Conservation (phyloP, 148 eudicot genomes). For the Diospyros kaki region DNA sequence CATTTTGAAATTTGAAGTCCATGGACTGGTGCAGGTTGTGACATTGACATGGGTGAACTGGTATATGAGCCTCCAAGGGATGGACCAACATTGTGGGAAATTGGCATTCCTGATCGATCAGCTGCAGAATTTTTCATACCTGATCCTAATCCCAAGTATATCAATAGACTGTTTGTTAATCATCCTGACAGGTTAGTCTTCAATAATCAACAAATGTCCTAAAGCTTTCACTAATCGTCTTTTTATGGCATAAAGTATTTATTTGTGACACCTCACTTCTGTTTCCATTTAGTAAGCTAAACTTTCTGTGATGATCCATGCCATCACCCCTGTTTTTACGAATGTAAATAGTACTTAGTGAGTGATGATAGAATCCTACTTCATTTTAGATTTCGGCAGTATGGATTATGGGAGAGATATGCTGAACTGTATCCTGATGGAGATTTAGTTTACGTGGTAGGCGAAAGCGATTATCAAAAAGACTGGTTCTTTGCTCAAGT, state of each 20-base stretch:
- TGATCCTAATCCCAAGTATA: constrained; percentile 73
- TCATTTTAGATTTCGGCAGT: constrained; percentile 64
- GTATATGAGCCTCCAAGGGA: constrained; percentile 77
- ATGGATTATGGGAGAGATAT: constrained; percentile 87
- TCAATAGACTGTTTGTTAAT: constrained; percentile 61
- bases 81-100: constrained; percentile 96
- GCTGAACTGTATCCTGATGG: constrained; percentile 61
- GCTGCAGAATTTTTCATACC: constrained; percentile 81
- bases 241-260: too few species aligned
- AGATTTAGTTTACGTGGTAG: constrained; percentile 65
- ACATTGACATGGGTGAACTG: constrained; percentile 45
- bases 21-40: constrained; percentile 32
- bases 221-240: background rate
- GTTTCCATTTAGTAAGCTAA: too few species aligned
- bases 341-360: too few species aligned
- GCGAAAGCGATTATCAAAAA: constrained; percentile 49
- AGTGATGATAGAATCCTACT: background rate
- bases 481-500: constrained; percentile 97
- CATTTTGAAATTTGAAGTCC: background rate
- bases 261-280: too few species aligned
- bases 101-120: constrained; percentile 91
- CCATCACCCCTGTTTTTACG: too few species aligned
- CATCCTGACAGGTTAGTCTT: constrained; percentile 69
- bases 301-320: too few species aligned
- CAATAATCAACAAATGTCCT: background rate